phyloP scores from a whole-genome alignment of 106 monocot species.

The Acorus calamus region DNA sequence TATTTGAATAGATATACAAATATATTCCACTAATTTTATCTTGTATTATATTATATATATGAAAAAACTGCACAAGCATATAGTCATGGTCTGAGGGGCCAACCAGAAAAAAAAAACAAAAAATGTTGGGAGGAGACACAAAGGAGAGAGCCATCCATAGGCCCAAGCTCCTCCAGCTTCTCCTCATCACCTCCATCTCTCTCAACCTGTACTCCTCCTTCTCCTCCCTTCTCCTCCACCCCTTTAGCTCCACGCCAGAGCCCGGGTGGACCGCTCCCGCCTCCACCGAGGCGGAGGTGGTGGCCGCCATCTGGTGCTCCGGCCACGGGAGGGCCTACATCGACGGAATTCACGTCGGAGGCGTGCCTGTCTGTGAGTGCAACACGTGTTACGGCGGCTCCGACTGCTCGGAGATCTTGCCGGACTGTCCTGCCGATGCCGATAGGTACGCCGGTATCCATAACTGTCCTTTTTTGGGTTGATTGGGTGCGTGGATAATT shows the following conservation, averaged over 20 bases:
- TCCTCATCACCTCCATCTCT: constrained; percentile 4
- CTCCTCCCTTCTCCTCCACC: constrained; percentile 4
- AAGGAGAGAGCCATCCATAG: too few species aligned
- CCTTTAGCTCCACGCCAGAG: neutral
- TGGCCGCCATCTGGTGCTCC: constrained; percentile 48
- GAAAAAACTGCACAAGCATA: too few species aligned
- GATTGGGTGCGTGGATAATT: too few species aligned
- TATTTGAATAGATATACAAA: too few species aligned
- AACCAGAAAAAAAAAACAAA: too few species aligned
- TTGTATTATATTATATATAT: too few species aligned
- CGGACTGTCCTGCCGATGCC: constrained; percentile 49
- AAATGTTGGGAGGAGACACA: too few species aligned
- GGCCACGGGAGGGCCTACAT: constrained; percentile 62
- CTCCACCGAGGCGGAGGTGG: constrained; percentile 55
- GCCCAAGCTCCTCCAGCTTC: too few species aligned
- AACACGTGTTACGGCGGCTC: constrained; percentile 51
- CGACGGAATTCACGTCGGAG: constrained; percentile 34
- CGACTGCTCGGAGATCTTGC: constrained; percentile 39
- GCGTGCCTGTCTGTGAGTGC: constrained; percentile 58
- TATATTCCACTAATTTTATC: too few species aligned
- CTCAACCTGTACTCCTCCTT: constrained; percentile 7
- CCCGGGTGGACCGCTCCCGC: constrained; percentile 40
- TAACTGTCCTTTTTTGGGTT: neutral
- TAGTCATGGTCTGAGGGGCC: too few species aligned
- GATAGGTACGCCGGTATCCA: constrained; percentile 21